Base-by-base conservation (phyloP, 768 basidiomycete species). In the Tubosaeta brunneosetosa region DNA sequence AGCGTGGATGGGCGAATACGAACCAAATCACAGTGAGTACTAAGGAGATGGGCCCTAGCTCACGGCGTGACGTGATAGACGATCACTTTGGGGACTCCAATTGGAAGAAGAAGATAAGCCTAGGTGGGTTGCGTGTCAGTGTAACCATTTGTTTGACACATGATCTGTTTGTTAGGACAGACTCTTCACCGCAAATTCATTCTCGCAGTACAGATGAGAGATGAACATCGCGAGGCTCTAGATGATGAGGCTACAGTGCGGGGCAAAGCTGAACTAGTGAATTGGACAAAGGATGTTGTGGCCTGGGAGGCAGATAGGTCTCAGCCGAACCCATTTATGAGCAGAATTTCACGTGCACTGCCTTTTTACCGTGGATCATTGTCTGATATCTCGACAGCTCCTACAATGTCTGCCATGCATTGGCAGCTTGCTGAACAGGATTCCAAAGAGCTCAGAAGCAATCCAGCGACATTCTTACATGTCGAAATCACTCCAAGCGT, bases 11-110 rank as follows among this genome's bases (percentile, higher is more conserved):
- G 77, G 55, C 71, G 0, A 55, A 63, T 31, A 63, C 65, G 17
- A 74, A 74, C 51, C 54, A 61, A 0, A 55, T 65, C 0, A 68
- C 68, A 1, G 48, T 63, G 0, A 73, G 71, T 52, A 70, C 67
- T 1, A 56, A 63, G 12, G 72, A 74, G 45, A 76, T 74, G 72
- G 71, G 64, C 0, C 66, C 69, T 0, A 57, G 69, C 40, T 50
- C 67, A 42, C 17, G 71, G 0, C 60, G 61, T 16, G 72, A 26
- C 13, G n/a, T 47, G 16, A 6, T 36, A 6, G 16, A 36, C n/a
- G 34, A 36, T 6, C 34, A 36, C 11, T 36, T 36, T 6, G 6
- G 34, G 14, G 14, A 36, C n/a, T 36, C 34, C 6, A 36, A 36
- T 36, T 36, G 34, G 34, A 13, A 11, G 6, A 36, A 36, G 34